phyloP scores from a whole-genome alignment of 176 grass and related monocot genomes.

The Dendrocalamus sinicus region DNA sequence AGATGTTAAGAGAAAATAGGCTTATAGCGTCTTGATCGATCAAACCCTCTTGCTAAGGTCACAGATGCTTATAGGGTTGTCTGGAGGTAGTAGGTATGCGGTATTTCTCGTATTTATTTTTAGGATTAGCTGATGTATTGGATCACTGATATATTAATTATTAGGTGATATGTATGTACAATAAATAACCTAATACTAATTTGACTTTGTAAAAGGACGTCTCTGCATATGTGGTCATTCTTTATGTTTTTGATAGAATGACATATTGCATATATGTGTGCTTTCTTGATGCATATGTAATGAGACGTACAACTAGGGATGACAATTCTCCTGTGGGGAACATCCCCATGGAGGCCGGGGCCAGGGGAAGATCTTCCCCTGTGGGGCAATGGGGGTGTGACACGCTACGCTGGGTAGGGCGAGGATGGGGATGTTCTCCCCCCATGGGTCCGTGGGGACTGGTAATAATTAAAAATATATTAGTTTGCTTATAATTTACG shows the following conservation, averaged over 20 bases:
- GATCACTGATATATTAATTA: slow-evolving; percentile 11
- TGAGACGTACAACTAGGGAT: not conserved
- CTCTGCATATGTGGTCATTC: not conserved
- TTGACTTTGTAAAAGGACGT: not conserved
- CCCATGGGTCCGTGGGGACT: too few species aligned
- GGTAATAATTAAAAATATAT: too few species aligned
- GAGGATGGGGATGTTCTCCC: too few species aligned
- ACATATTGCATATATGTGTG: not conserved
- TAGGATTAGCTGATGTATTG: not conserved
- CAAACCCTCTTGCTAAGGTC: slow-evolving; percentile 6
- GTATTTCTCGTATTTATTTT: slow-evolving; percentile 24
- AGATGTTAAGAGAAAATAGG: not conserved
- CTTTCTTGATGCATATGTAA: not conserved
- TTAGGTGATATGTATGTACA: not conserved
- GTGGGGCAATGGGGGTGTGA: too few species aligned
- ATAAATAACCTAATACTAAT: not conserved
- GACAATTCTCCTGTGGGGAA: too few species aligned
- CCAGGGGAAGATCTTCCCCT: too few species aligned
- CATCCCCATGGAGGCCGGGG: too few species aligned
- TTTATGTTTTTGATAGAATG: not conserved
- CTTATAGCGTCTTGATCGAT: slow-evolving; percentile 20
- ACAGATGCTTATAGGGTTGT: not conserved
- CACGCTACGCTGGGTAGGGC: too few species aligned
- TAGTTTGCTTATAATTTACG: too few species aligned
- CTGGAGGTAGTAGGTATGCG: slow-evolving; percentile 15